Base-by-base conservation (phyloP, 176 grass and related monocot species). In the Cenchrus fungigraminus region DNA sequence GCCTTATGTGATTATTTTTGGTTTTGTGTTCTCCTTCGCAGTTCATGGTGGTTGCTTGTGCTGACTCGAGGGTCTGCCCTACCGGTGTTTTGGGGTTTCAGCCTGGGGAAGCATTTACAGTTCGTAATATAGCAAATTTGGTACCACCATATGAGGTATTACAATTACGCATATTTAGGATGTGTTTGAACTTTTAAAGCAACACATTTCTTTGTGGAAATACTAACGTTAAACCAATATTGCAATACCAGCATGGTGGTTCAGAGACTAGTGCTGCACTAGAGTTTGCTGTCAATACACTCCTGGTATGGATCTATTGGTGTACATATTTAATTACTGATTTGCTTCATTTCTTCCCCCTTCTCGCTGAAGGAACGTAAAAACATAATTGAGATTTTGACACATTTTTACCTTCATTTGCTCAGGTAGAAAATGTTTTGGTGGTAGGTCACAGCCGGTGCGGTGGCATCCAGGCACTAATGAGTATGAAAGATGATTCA, bases 31-130 rank as follows among this genome's bases (percentile, higher is more conserved):
- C 82, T 78, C 72, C 32, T 85, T 70, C 88, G 84, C 91, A 99
- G 97, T 99, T 92, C 86, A 92, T 94, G 89, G 88, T 99, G 63
- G 49, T 99, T 92, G 93, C 97, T 78, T 99, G 97, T 91, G 83
- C 87, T 13, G 93, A 99, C 79, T 96, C 97, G 16, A 92, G 97
- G 82, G 97, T 99, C 73, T 99, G 97, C 65, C 91, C 97, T 67
- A 83, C 88, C 5, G 81, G 80, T 68, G 78, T 99, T 89, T 89
- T 99, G 80, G 97, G 93, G 19, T 88, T 99, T 91, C 91, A 96
- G 79, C 89, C 93, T 76, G 97, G 97, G 65, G 97, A 99, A 86
- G 90, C 97, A 73, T 94, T 99, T 82, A 94, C 91, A 29, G 86
- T 99, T 19, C 94, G 97, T 79, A 99, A 96, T 78, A 80, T 99